Evolutionary conservation across 2,329 filamentous ascomycete genomes (phyloP).

Genomic region (Akanthomyces uredinophilus): DNA sequence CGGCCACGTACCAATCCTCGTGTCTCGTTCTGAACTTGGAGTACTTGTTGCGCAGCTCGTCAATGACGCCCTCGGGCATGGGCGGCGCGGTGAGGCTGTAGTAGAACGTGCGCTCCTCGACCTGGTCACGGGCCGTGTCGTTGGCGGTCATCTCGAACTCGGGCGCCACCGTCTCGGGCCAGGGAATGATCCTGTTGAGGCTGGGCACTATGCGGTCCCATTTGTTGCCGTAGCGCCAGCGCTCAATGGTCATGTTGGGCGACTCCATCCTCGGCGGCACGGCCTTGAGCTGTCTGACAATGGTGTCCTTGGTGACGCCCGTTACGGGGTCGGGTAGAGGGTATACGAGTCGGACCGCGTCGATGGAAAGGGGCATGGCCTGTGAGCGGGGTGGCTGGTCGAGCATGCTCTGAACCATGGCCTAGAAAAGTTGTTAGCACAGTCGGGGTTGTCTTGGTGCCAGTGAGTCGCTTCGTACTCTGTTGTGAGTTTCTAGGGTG

Average conservation of each 20-base stretch:
- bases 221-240: slow-evolving; percentile 37
- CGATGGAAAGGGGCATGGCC: slow-evolving; percentile 54
- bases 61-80: slow-evolving; percentile 71
- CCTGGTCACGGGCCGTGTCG: slow-evolving; percentile 73
- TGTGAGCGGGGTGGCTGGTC: slow-evolving; percentile 26
- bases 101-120: slow-evolving; percentile 69
- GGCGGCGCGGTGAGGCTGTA: slow-evolving; percentile 74
- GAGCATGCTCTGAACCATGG: slow-evolving; percentile 40
- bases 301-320: slow-evolving; percentile 63
- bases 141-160: slow-evolving; percentile 48
- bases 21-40: slow-evolving; percentile 77
- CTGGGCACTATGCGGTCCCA: slow-evolving; percentile 61
- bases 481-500: slow-evolving; percentile 56
- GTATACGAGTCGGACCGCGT: slow-evolving; percentile 75
- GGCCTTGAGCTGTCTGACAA: slow-evolving; percentile 67
- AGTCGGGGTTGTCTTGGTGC: neutral
- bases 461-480: slow-evolving; percentile 44
- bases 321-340: slow-evolving; percentile 63
- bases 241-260: slow-evolving; percentile 36
- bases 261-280: slow-evolving; percentile 43
- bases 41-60: slow-evolving; percentile 82
- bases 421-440: slow-evolving; percentile 34
- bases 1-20: slow-evolving; percentile 64
- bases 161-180: slow-evolving; percentile 56
- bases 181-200: slow-evolving; percentile 68